Evolutionary conservation across 1,284 basidiomycete species (phyloP).

Genomic region (Xerocomus amazonicus): DNA sequence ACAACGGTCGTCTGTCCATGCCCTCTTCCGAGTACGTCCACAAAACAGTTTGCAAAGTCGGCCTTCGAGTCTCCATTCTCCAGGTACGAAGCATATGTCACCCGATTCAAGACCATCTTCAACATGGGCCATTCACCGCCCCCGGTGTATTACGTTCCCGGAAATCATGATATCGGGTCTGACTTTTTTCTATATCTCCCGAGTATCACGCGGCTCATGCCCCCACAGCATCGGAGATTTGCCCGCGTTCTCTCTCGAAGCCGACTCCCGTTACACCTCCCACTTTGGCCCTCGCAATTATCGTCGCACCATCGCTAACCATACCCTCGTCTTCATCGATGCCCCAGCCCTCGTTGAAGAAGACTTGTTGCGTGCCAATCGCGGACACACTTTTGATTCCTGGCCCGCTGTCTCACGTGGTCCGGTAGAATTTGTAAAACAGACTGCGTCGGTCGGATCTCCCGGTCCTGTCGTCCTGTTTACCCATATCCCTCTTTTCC

Average conservation of each 20-base stretch:
- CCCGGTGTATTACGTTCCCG: slow-evolving; percentile 68
- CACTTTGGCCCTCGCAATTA: slow-evolving; percentile 59
- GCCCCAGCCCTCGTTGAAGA: slow-evolving; percentile 73
- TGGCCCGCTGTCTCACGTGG: slow-evolving; percentile 64
- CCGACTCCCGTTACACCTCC: slow-evolving; percentile 50
- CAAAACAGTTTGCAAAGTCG: background rate
- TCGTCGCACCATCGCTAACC: slow-evolving; percentile 53
- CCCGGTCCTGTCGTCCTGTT: slow-evolving; percentile 62
- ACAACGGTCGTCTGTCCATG: slow-evolving; percentile 61
- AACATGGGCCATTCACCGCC: slow-evolving; percentile 36
- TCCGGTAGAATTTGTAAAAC: slow-evolving; percentile 68
- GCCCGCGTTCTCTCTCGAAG: slow-evolving; percentile 45
- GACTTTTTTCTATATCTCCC: slow-evolving; percentile 16
- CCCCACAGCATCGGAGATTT: slow-evolving; percentile 47
- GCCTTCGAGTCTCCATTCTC: slow-evolving; percentile 16
- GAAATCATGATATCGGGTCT: slow-evolving; percentile 83
- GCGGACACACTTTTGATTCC: slow-evolving; percentile 46
- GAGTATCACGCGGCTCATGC: slow-evolving; percentile 1
- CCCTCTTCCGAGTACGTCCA: slow-evolving; percentile 61
- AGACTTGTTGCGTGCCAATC: slow-evolving; percentile 64
- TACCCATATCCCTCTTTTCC: slow-evolving; percentile 78
- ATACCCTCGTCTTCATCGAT: slow-evolving; percentile 69
- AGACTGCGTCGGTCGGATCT: slow-evolving; percentile 39
- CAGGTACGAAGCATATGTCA: slow-evolving; percentile 61
- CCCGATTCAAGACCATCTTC: slow-evolving; percentile 65